phyloP scores from a whole-genome alignment of 2,329 filamentous ascomycete species.

The Phoma sp. region DNA sequence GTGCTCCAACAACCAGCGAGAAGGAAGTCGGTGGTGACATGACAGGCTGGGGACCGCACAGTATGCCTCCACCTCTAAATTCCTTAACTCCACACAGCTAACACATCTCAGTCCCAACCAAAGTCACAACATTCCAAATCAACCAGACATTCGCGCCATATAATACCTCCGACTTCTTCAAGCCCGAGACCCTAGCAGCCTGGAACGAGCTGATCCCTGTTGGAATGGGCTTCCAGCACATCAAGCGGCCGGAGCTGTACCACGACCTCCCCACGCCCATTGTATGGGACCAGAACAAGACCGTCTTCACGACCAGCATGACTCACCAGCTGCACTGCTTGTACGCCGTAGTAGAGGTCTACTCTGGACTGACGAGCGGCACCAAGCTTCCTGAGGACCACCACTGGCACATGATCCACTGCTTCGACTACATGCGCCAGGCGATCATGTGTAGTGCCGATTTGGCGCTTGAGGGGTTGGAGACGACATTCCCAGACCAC shows the following conservation, averaged over 20 bases:
- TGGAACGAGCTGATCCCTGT: constrained; percentile 41
- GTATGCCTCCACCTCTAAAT: constrained; percentile 18
- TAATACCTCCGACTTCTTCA: constrained; percentile 46
- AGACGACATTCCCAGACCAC: constrained; percentile 45
- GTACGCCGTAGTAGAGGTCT: constrained; percentile 42
- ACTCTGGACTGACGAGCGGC: constrained; percentile 34
- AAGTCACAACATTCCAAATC: constrained; percentile 41
- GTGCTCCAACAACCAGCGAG: constrained; percentile 31
- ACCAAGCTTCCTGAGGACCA: constrained; percentile 40
- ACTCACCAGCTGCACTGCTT: constrained; percentile 45
- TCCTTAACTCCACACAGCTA: not conserved
- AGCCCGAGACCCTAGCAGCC: constrained; percentile 36
- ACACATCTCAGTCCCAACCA: constrained; percentile 34
- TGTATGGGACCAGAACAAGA: constrained; percentile 38
- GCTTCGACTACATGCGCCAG: constrained; percentile 47
- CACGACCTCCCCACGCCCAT: constrained; percentile 44
- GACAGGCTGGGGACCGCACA: constrained; percentile 42
- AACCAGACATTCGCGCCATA: constrained; percentile 45
- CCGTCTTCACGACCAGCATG: constrained; percentile 44
- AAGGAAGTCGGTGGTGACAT: constrained; percentile 42
- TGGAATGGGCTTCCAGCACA: constrained; percentile 44
- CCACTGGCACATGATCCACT: constrained; percentile 48
- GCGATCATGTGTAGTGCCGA: constrained; percentile 43
- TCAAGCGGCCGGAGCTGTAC: constrained; percentile 35
- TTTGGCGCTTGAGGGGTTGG: constrained; percentile 39